These are phyloP conservation scores for Neonectria faginata DNA, from an alignment of 2,329 filamentous ascomycete genomes.

Conservation along the genomic window DNA sequence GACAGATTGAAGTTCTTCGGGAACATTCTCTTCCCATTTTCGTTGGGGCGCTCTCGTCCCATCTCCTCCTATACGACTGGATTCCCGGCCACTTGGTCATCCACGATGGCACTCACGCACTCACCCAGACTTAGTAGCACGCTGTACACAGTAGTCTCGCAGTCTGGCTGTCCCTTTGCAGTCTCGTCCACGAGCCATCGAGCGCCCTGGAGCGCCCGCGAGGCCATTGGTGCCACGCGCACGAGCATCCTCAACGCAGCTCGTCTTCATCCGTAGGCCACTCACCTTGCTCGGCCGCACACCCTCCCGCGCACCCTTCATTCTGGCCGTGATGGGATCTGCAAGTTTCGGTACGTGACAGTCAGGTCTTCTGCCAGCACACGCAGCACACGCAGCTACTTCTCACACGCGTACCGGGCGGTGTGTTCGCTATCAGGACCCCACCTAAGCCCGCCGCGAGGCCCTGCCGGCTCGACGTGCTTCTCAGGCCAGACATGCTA, in stretches of 20 bases:
- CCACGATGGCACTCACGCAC: slow-evolving; percentile 11
- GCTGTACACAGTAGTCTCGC: slow-evolving; percentile 9
- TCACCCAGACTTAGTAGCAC: slow-evolving; percentile 7
- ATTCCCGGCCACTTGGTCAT: slow-evolving; percentile 6
- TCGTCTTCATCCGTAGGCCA: slow-evolving; percentile 28
- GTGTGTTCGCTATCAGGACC: slow-evolving; percentile 42
- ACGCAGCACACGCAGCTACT: slow-evolving; percentile 30
- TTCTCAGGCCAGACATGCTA: slow-evolving; percentile 14
- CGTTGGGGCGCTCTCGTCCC: slow-evolving; percentile 13
- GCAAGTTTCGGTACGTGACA: slow-evolving; percentile 33
- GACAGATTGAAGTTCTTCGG: slow-evolving; percentile 10
- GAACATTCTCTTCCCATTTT: not conserved
- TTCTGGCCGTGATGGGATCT: slow-evolving; percentile 41
- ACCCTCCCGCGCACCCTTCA: slow-evolving; percentile 35
- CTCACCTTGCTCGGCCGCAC: slow-evolving; percentile 40
- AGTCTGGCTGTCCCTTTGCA: slow-evolving; percentile 11
- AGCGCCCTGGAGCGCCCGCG: slow-evolving; percentile 20
- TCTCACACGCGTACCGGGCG: slow-evolving; percentile 36
- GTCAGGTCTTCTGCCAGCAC: slow-evolving; percentile 28
- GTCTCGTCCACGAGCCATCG: slow-evolving; percentile 23
- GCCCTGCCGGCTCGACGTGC: slow-evolving; percentile 16
- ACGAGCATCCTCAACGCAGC: slow-evolving; percentile 26
- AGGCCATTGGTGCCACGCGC: slow-evolving; percentile 46
- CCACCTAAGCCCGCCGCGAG: slow-evolving; percentile 33
- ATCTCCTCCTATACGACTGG: not conserved